phyloP scores from a whole-genome alignment of 371 early-diverging fungal species.

The Apophysomyces sp. region DNA sequence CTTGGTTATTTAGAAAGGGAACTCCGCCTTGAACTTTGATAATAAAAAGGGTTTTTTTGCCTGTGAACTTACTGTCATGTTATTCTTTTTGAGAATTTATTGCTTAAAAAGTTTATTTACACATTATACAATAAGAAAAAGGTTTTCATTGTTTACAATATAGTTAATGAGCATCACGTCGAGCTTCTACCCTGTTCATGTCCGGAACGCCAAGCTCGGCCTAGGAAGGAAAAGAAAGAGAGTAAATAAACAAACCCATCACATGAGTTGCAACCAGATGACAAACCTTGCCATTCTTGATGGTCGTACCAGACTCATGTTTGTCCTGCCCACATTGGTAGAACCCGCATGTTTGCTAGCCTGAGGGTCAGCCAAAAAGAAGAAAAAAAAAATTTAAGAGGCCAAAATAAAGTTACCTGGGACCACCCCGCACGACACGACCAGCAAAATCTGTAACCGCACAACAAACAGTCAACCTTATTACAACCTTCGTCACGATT shows the following conservation, averaged over 20 bases:
- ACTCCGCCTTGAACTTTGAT: too few species aligned
- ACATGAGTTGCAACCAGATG: not conserved
- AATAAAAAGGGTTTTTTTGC: too few species aligned
- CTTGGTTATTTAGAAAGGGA: too few species aligned
- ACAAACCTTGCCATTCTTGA: conserved; percentile 1
- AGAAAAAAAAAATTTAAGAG: not conserved
- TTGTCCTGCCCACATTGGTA: conserved; percentile 29
- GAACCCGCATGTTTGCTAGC: conserved; percentile 36
- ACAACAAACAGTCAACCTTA: conserved; percentile 73
- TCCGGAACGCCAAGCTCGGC: conserved; percentile 46
- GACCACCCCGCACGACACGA: conserved; percentile 44
- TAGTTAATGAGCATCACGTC: conserved; percentile 4
- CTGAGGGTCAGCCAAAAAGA: not conserved
- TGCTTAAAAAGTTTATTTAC: not conserved
- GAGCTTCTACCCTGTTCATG: conserved; percentile 35
- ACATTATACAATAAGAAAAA: not conserved
- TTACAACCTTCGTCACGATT: conserved; percentile 81
- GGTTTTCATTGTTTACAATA: not conserved
- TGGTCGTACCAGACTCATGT: not conserved
- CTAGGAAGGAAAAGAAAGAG: conserved; percentile 12
- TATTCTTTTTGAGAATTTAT: too few species aligned
- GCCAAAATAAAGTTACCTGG: conserved; percentile 14
- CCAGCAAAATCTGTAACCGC: conserved; percentile 78
- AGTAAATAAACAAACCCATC: not conserved
- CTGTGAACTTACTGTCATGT: too few species aligned